A percentile compares a stretch with the other conserved stretches of the same genome.
Evolutionary conservation across 2,329 filamentous ascomycete genomes (phyloP).

Genomic region (Colletotrichum sublineola): DNA sequence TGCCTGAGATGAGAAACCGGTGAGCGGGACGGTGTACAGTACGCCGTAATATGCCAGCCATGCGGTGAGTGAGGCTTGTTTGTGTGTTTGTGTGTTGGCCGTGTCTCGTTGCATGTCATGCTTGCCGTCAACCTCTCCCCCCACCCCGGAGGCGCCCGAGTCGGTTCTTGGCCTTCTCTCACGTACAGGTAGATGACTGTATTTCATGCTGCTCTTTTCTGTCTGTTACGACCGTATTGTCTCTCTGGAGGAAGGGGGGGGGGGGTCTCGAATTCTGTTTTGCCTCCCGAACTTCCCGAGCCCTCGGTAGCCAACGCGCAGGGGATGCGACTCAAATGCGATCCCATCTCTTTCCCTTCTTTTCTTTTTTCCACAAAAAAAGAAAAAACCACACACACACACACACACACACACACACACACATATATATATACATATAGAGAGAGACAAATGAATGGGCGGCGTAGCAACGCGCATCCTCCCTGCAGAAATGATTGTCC

Average conservation of each 20-base stretch:
- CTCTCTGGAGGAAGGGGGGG: not conserved
- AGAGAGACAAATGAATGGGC: not conserved
- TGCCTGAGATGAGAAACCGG: not conserved
- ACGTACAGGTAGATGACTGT: no score
- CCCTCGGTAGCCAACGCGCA: not conserved
- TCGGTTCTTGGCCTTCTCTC: not conserved
- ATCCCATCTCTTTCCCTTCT: not conserved
- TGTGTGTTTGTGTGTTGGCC: no score
- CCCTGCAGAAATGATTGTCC: not conserved
- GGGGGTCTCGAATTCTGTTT: not conserved
- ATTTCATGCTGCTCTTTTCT: not conserved
- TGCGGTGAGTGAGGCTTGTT: not conserved
- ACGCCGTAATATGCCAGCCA: not conserved
- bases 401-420: no score
- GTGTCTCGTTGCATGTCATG: not conserved
- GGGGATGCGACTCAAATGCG: slow-evolving; percentile 5
- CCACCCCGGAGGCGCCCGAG: not conserved
- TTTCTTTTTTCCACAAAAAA: no score
- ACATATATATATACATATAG: no score
- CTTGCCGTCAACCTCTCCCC: not conserved
- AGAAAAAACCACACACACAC: not conserved
- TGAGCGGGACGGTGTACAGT: slow-evolving; percentile 4
- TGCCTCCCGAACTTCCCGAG: not conserved
- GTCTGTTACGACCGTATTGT: not conserved
- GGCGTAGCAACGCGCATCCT: not conserved